Conservation (phyloP, 768 basidiomycete species). For the Tephrocybe sp. region DNA sequence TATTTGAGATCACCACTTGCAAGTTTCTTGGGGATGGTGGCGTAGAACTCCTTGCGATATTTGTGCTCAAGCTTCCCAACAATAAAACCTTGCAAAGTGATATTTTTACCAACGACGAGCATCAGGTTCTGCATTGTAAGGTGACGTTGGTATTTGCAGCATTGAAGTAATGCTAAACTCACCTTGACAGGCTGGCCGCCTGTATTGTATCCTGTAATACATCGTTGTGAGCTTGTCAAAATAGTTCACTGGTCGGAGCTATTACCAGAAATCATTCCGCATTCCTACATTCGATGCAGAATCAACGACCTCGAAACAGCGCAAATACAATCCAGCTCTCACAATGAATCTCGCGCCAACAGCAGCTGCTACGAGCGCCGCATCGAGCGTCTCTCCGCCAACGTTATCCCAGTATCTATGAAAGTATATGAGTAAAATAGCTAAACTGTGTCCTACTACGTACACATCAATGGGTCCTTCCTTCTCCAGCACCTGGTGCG, state of each 20-base stretch:
- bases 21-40: slow-evolving; percentile 37
- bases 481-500: slow-evolving; percentile 48
- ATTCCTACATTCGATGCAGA: slow-evolving; percentile 27
- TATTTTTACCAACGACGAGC: slow-evolving; percentile 38
- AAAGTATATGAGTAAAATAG: too few relatives aligned
- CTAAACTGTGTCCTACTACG: slow-evolving; percentile 6
- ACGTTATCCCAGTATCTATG: slow-evolving; percentile 58
- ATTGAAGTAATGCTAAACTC: not conserved
- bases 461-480: slow-evolving; percentile 54
- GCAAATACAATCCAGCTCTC: slow-evolving; percentile 17
- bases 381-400: slow-evolving; percentile 59
- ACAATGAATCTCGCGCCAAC: slow-evolving; percentile 51
- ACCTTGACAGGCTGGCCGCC: slow-evolving; percentile 23
- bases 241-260: not conserved
- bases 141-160: too few relatives aligned
- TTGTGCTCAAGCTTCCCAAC: slow-evolving; percentile 30
- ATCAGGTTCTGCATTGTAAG: slow-evolving; percentile 36
- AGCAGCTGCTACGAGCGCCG: slow-evolving; percentile 48
- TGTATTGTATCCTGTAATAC: slow-evolving; percentile 30
- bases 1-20: slow-evolving; percentile 48
- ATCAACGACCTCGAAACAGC: too few relatives aligned
- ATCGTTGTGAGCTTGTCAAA: not conserved
- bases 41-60: slow-evolving; percentile 42
- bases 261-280: slow-evolving; percentile 39
- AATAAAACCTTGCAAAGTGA: slow-evolving; percentile 41